Conservation (phyloP, 1,284 basidiomycete species). For the Pterulicium gracile region DNA sequence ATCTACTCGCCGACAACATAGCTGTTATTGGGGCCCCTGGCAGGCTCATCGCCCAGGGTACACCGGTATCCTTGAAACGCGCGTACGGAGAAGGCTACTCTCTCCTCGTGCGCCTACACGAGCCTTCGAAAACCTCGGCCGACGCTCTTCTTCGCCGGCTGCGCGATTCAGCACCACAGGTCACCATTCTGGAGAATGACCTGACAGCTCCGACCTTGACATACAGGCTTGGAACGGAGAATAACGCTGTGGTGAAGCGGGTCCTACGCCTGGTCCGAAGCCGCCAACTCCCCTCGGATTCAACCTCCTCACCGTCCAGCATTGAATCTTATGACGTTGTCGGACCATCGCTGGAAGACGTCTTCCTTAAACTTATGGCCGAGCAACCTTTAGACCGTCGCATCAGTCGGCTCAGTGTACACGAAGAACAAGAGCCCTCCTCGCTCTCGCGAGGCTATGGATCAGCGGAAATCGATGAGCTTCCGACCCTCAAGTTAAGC, state of each 20-base stretch:
- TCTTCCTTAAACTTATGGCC: constrained; percentile 66
- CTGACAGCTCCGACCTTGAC: constrained; percentile 26
- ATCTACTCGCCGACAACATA: constrained; percentile 67
- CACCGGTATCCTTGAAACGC: constrained; percentile 65
- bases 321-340: constrained; percentile 54
- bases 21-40: constrained; percentile 70
- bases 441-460: too few relatives aligned
- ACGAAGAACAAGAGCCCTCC: too few relatives aligned
- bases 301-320: constrained; percentile 30
- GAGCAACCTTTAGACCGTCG: constrained; percentile 23
- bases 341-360: constrained; percentile 70
- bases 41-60: constrained; percentile 59
- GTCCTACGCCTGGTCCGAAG: constrained; percentile 46
- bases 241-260: constrained; percentile 37
- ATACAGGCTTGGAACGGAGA: constrained; percentile 51
- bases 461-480: too few relatives aligned
- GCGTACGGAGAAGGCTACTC: constrained; percentile 65
- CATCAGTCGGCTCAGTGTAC: too few relatives aligned
- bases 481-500: constrained; percentile 31
- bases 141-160: constrained; percentile 33
- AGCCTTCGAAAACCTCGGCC: constrained; percentile 13
- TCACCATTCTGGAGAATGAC: constrained; percentile 25
- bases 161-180: constrained; percentile 33
- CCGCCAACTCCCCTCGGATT: constrained; percentile 26
- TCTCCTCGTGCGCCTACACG: constrained; percentile 38